Conservation (phyloP, 2,329 filamentous ascomycete genomes). For the Penicillium sp. region DNA sequence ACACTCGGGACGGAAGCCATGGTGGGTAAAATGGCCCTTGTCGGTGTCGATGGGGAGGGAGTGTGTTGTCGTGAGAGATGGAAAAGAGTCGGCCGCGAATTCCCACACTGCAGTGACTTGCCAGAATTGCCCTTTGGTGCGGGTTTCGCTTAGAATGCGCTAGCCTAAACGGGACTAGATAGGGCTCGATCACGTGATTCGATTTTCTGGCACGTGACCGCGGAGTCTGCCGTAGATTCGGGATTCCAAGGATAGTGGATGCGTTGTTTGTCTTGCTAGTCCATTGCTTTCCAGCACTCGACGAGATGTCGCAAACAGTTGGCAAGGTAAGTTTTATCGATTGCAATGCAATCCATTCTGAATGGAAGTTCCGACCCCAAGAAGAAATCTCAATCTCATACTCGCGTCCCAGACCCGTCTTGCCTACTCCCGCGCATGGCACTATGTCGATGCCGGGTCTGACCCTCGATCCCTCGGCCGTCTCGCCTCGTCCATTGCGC, state of each 20-base stretch:
- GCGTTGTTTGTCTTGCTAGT: conserved; percentile 7
- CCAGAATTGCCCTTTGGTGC: conserved; percentile 35
- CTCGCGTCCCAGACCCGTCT: conserved; percentile 68
- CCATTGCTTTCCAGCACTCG: conserved; percentile 8
- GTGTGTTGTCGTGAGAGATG: conserved; percentile 39
- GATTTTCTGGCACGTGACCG: conserved; percentile 6
- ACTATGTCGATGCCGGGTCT: conserved; percentile 70
- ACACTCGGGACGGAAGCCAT: conserved; percentile 76
- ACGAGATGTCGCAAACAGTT: conserved; percentile 42
- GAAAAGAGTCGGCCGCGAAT: conserved; percentile 24
- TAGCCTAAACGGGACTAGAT: no score
- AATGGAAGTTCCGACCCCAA: no score
- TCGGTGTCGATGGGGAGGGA: conserved; percentile 37
- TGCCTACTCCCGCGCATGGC: conserved; percentile 94
- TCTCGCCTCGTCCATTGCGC: conserved; percentile 78
- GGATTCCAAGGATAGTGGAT: conserved; percentile 12
- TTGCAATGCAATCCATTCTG: not conserved
- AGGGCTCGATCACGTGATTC: conserved; percentile 29
- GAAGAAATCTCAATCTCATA: conserved; percentile 2
- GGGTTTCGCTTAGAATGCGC: conserved; percentile 40
- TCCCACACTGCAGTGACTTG: conserved; percentile 26
- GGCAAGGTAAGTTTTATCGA: conserved; percentile 38
- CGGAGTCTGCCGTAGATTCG: conserved; percentile 9
- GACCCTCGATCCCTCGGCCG: conserved; percentile 77
- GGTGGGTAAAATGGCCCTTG: conserved; percentile 46